Evolutionary conservation across 108 stramenopile species (phyloP).

Genomic region (Pelagomonas calceolata): DNA sequence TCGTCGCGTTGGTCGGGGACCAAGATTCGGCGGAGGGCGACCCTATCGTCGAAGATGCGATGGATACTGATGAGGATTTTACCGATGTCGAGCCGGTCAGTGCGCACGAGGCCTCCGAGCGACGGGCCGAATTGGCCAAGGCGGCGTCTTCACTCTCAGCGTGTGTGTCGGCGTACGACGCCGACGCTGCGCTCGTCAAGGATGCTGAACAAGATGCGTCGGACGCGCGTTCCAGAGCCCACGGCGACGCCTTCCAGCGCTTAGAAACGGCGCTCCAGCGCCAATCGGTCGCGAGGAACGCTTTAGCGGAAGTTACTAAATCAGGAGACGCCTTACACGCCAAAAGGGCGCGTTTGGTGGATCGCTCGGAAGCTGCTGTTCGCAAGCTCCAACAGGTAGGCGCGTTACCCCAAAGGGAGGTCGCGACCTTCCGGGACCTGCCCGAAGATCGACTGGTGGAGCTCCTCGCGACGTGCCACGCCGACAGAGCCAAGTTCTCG

Average conservation of each 20-base stretch:
- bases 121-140: constrained; percentile 37
- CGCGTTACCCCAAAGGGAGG: constrained; percentile 70
- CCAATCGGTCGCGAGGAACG: background rate
- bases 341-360: background rate
- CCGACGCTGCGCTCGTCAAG: background rate
- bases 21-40: constrained; percentile 30
- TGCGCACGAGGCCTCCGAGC: constrained; percentile 54
- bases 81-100: constrained; percentile 51
- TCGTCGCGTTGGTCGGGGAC: constrained; percentile 5
- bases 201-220: background rate
- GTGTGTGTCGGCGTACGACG: background rate
- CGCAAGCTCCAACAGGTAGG: constrained; percentile 85
- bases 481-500: constrained; percentile 82
- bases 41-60: constrained; percentile 55
- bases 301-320: background rate
- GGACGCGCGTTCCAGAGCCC: background rate
- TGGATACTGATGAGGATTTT: constrained; percentile 54
- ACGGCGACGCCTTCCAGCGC: constrained; percentile 2
- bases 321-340: background rate
- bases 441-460: constrained; percentile 67
- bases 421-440: constrained; percentile 51
- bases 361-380: constrained; percentile 59
- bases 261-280: background rate
- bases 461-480: constrained; percentile 70
- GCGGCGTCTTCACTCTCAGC: background rate